A percentile compares a stretch with the other conserved stretches of the same genome.
Evolutionary conservation across 768 basidiomycete species (phyloP).

Genomic region (Phlebiopsis flavidoalba): DNA sequence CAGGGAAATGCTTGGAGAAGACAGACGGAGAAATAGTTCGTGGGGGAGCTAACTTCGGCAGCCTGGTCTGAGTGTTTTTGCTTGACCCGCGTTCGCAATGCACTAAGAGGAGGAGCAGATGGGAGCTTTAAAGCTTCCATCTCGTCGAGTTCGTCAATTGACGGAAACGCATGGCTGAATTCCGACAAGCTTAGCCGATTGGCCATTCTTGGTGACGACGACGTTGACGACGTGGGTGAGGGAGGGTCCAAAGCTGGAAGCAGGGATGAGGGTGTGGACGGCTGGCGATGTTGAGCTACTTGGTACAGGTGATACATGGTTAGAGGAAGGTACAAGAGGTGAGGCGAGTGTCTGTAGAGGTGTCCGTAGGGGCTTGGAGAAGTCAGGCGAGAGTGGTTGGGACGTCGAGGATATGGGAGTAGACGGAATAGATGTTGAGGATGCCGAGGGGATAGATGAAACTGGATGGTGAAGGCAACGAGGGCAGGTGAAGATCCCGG

Average conservation of each 20-base stretch:
- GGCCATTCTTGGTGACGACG: constrained; percentile 50
- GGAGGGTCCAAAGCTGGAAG: constrained; percentile 72
- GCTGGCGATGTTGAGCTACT: constrained; percentile 24
- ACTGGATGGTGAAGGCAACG: constrained; percentile 29
- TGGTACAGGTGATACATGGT: constrained; percentile 21
- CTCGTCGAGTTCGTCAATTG: constrained; percentile 73
- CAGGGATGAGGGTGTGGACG: constrained; percentile 58
- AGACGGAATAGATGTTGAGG: constrained; percentile 2
- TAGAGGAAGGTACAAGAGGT: constrained; percentile 18
- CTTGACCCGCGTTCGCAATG: constrained; percentile 10
- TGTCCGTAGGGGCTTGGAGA: constrained; percentile 34
- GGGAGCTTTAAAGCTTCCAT: constrained; percentile 42
- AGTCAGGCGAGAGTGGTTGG: constrained; percentile 26
- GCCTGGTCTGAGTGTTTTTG: constrained; percentile 6
- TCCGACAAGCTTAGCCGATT: constrained; percentile 41
- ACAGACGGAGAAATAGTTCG: not conserved
- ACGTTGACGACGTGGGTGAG: constrained; percentile 66
- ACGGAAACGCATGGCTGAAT: constrained; percentile 65
- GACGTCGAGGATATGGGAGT: constrained; percentile 27
- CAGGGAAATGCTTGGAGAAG: constrained; percentile 31
- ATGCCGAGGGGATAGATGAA: constrained; percentile 24
- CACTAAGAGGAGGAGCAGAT: constrained; percentile 38
- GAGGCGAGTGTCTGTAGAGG: constrained; percentile 27
- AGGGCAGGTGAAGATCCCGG: constrained; percentile 41
- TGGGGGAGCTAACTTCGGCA: constrained; percentile 11